Evolutionary conservation across 768 basidiomycete species (phyloP).

Genomic region (Steccherinum ochraceum): DNA sequence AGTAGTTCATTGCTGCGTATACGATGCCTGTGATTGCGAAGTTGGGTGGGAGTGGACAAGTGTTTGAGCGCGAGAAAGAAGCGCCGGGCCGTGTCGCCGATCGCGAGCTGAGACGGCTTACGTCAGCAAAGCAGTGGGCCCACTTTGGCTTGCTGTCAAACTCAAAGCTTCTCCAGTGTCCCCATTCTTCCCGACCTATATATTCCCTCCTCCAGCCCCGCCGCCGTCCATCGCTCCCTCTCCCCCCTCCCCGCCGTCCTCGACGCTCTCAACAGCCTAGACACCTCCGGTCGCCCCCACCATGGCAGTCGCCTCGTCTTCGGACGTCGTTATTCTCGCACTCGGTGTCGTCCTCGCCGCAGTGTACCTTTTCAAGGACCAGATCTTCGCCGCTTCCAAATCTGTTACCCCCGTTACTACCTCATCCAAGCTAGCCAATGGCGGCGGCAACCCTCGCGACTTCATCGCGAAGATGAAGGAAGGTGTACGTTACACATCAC

Average conservation of each 20-base stretch:
- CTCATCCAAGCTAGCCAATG: slow-evolving; percentile 34
- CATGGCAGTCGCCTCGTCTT: slow-evolving; percentile 59
- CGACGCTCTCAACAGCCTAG: slow-evolving; percentile 6
- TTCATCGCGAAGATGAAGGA: slow-evolving; percentile 94
- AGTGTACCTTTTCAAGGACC: slow-evolving; percentile 79
- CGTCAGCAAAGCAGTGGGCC: background rate
- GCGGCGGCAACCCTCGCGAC: slow-evolving; percentile 88
- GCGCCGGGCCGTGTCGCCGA: background rate
- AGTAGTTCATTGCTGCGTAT: too few relatives aligned
- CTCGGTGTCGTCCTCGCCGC: slow-evolving; percentile 73
- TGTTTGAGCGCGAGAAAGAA: too few relatives aligned
- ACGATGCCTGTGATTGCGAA: too few relatives aligned
- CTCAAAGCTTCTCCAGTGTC: background rate
- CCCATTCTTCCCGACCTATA: background rate
- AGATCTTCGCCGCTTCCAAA: slow-evolving; percentile 63
- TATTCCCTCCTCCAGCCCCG: background rate
- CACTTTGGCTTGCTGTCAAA: too few relatives aligned
- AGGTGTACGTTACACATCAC: slow-evolving; percentile 51
- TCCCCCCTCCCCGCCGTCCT: slow-evolving; percentile 7
- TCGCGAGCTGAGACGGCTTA: background rate
- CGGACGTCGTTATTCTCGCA: slow-evolving; percentile 67
- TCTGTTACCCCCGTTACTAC: slow-evolving; percentile 37
- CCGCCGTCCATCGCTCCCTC: background rate
- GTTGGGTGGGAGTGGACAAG: too few relatives aligned
- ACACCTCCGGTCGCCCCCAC: slow-evolving; percentile 13